These are phyloP conservation scores for Tagetes patula DNA, from an alignment of 129 eudicot species.

Conservation along the genomic window DNA sequence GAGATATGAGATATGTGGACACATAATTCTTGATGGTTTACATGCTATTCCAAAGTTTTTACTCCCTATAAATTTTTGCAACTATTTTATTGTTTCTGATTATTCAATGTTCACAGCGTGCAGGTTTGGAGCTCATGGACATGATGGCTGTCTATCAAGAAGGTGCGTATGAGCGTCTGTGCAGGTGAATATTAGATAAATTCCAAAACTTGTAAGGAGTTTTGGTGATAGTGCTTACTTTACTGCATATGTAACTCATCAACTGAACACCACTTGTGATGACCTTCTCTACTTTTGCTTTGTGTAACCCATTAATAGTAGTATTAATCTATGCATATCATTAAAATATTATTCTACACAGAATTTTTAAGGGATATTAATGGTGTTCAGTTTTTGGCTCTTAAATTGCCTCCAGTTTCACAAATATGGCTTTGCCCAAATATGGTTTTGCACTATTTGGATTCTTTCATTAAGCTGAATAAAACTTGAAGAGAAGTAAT, in stretches of 20 bases:
- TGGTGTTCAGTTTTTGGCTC: too few relatives aligned
- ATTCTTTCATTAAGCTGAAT: slow-evolving; percentile 17
- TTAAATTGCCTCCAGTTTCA: neutral
- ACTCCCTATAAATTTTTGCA: neutral
- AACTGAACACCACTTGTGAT: neutral
- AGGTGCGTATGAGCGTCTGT: slow-evolving; percentile 95
- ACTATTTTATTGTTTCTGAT: slow-evolving; percentile 23
- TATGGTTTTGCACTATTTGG: neutral
- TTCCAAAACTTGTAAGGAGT: slow-evolving; percentile 5
- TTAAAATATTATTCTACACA: neutral
- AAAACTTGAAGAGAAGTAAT: neutral
- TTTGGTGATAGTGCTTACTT: neutral
- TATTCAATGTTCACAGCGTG: slow-evolving; percentile 56
- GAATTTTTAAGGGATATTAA: too few relatives aligned
- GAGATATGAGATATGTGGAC: slow-evolving; percentile 14
- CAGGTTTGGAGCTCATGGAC: slow-evolving; percentile 99
- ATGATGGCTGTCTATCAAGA: slow-evolving; percentile 99
- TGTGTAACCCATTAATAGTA: neutral
- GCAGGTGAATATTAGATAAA: slow-evolving; percentile 60
- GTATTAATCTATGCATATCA: neutral
- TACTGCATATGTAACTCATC: neutral
- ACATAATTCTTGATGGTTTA: neutral
- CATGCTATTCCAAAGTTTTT: neutral
- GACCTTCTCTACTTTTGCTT: neutral
- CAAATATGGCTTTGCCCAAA: neutral